These are phyloP conservation scores for Hypomontagnella monticulosa DNA, from an alignment of 495 filamentous ascomycete species.

Conservation along the genomic window DNA sequence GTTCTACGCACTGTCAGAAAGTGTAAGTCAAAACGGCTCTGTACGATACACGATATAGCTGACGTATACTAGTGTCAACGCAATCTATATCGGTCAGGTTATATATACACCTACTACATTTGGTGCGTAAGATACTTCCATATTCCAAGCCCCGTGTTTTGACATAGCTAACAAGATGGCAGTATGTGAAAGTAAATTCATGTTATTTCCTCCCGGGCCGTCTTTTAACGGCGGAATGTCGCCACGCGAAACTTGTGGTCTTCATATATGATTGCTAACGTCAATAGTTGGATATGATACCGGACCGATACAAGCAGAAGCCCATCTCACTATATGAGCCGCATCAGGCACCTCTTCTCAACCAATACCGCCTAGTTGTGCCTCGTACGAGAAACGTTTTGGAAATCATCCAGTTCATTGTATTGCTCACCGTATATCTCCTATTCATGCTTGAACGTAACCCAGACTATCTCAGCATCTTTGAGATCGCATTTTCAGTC, in stretches of 20 bases:
- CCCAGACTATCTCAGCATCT: constrained; percentile 54
- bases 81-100: constrained; percentile 72
- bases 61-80: constrained; percentile 60
- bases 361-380: constrained; percentile 79
- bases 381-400: constrained; percentile 73
- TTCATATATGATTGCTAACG: constrained; percentile 12
- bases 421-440: constrained; percentile 70
- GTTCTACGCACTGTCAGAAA: constrained; percentile 73
- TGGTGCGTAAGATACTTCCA: constrained; percentile 34
- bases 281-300: constrained; percentile 68
- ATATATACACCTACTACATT: constrained; percentile 76
- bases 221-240: neutral
- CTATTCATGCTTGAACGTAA: constrained; percentile 69
- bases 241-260: neutral
- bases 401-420: constrained; percentile 72
- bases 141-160: too few species aligned
- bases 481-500: constrained; percentile 69
- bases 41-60: constrained; percentile 4
- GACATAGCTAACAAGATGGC: constrained; percentile 20
- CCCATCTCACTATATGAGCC: constrained; percentile 77
- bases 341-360: constrained; percentile 69
- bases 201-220: neutral
- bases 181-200: constrained; percentile 25
- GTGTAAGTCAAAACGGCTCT: constrained; percentile 52
- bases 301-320: constrained; percentile 77